Conservation (phyloP, 164 flowering plant genomes). For the Nymphaea thermarum region DNA sequence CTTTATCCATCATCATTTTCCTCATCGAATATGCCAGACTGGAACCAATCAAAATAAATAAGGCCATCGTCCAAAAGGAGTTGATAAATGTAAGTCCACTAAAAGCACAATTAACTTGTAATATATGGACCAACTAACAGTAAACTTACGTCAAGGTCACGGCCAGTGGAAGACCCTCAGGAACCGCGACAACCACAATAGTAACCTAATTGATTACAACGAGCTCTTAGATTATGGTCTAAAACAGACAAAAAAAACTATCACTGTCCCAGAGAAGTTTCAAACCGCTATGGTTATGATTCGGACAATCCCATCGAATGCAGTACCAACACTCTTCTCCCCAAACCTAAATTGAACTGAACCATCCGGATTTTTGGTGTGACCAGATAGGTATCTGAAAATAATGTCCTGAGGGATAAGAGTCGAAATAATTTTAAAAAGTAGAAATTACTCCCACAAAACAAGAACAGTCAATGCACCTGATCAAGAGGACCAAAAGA, state of each 20-base stretch:
- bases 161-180: constrained; percentile 98
- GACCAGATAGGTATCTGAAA: constrained; percentile 73
- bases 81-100: background rate
- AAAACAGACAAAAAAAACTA: too few species aligned
- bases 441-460: too few species aligned
- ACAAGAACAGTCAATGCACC: constrained; percentile 24
- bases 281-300: constrained; percentile 83
- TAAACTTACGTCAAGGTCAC: constrained; percentile 90
- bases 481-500: constrained; percentile 52
- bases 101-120: background rate
- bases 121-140: background rate
- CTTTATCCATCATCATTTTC: constrained; percentile 98
- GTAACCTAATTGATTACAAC: constrained; percentile 43
- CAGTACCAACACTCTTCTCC: constrained; percentile 34
- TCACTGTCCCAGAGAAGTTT: background rate
- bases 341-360: constrained; percentile 36
- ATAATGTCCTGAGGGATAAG: background rate
- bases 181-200: constrained; percentile 97
- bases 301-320: constrained; percentile 62
- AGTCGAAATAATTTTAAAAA: background rate
- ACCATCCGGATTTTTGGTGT: constrained; percentile 34
- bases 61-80: background rate
- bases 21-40: constrained; percentile 98
- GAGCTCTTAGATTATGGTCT: too few species aligned
- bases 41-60: constrained; percentile 3